Evolutionary conservation across 2,329 filamentous ascomycete genomes (phyloP), one percentile per base, ranked within the genome.

Genomic region (Achaetomium macrosporum): DNA sequence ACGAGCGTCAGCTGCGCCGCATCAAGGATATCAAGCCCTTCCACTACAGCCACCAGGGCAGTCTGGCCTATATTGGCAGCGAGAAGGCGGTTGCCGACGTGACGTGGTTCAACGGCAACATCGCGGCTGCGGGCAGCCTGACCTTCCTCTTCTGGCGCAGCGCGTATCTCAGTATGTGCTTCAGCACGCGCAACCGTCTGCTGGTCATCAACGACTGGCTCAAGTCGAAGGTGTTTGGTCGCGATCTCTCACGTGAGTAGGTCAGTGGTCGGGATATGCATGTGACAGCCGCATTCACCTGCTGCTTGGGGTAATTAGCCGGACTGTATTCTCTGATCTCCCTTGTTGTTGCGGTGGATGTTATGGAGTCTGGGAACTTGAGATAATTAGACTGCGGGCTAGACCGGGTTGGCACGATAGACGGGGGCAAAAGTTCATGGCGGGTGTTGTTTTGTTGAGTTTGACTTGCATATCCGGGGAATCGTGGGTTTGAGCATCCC

Each of bases 91-190:
- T 99, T 54, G 93, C 93, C 57, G 93, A 99, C 73, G 90, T 99
- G 66, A 88, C 84, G 69, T 99, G 93, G 92, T 84, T 95, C 76
- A 95, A 93, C 66, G 93, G 93, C 61, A 99, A 97, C 76, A 81
- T 99, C 64, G 92, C 93, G 57, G 89, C 86, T 42, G 93, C 92
- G 68, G 93, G 93, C 68, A 89, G 87, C 65, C 77, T 97, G 73
- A 99, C 93, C 52, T 99, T 95, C 76, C 82, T 96, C 62, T 99
- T 99, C 83, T 99, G 93, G 93, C 83, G 91, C 70, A 95, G 88
- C 68, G 93, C 92, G 51, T 99, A 99, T 73, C 77, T 99, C 71
- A 96, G 90, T 79, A 99, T 99, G 93, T 96, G 92, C 83, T 99
- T 99, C 73, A 97, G 91, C 84, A 91, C 89, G 57, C 90, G 93